Conservation (phyloP, 1,284 basidiomycete genomes). For the Dichomitus squalens region DNA sequence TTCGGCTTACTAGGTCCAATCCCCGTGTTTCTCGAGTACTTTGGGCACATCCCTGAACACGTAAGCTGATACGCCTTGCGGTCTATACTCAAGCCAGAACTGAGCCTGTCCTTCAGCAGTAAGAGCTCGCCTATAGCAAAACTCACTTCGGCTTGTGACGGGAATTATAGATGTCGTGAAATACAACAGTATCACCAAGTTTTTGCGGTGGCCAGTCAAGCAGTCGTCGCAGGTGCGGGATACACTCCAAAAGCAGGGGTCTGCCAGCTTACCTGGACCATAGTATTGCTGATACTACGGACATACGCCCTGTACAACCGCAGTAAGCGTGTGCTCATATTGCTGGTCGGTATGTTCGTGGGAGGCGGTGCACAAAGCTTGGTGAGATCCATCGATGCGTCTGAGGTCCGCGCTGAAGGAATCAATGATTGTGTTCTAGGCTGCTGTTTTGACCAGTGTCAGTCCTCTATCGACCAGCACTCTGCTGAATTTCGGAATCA, state of each 20-base stretch:
- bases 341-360: conserved; percentile 15
- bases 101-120: background rate
- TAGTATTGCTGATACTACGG: conserved; percentile 20
- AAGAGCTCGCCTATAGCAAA: background rate
- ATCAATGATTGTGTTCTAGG: background rate
- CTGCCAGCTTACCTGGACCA: background rate
- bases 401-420: background rate
- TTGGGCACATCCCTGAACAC: conserved; percentile 8
- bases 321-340: conserved; percentile 15
- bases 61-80: conserved; percentile 6
- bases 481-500: conserved; percentile 5
- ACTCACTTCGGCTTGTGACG: too few relatives aligned
- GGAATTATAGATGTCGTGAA: conserved; percentile 13
- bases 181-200: conserved; percentile 18
- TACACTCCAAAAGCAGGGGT: too few relatives aligned
- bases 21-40: conserved; percentile 24
- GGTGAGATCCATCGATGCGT: background rate
- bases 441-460: conserved; percentile 16
- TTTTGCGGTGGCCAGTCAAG: conserved; percentile 14
- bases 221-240: conserved; percentile 11
- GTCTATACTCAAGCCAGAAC: background rate
- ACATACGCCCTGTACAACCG: conserved; percentile 26
- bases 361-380: conserved; percentile 14
- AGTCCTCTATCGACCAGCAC: conserved; percentile 14
- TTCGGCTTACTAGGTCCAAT: conserved; percentile 19